Base-by-base conservation (phyloP, 1,139 yeast species). In the Geotrichum fermentans region DNA sequence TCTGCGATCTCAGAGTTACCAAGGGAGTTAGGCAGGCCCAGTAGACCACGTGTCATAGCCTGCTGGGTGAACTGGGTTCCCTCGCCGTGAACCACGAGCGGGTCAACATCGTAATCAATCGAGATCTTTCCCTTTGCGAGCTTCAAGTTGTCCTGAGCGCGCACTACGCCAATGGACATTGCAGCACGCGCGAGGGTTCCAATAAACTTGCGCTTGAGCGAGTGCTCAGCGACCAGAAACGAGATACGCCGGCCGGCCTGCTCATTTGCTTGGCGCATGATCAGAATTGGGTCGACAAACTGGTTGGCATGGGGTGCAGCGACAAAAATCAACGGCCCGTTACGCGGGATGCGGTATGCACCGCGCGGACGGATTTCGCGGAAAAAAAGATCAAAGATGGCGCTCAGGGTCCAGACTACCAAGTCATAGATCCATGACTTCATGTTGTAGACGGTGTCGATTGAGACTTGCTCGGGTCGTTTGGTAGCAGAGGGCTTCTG, bases 261-360 rank as follows among this genome's bases (percentile, higher is more conserved):
- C 49, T 75, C 73, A 56, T 81, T 79, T 30, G 88, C 89, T 62
- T 85, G 94, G 47, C 84, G 82, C 87, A 87, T 81, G 49, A 92
- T 73, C 47, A 89, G 75, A 50, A 88, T 75, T 0, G 97, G 96
- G 63, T 92, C 98, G 34, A 90, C 94, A 60, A 92, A 92, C 66
- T 90, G 98, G 67, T 90, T 92, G 32, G 96, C 96, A 70, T 90
- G 98, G 7, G 97, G 97, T 7, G 97, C 98, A 1, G 94, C 97
- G 40, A 92, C 97, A 62, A 92, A 87, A 51, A 92, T 89, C 20
- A 89, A 81, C 0, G 97, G 95, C 0, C 96, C 97, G 10, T 74
- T 65, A 37, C 78, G 73, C 2, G 98, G 97, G 50, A 92, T 78
- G 50, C 90, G 74, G 70, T 82, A 90, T 0, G 96, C 94, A 2